These are phyloP conservation scores for Arabis alpina DNA, from an alignment of 345 rosid species.

Conservation along the genomic window DNA sequence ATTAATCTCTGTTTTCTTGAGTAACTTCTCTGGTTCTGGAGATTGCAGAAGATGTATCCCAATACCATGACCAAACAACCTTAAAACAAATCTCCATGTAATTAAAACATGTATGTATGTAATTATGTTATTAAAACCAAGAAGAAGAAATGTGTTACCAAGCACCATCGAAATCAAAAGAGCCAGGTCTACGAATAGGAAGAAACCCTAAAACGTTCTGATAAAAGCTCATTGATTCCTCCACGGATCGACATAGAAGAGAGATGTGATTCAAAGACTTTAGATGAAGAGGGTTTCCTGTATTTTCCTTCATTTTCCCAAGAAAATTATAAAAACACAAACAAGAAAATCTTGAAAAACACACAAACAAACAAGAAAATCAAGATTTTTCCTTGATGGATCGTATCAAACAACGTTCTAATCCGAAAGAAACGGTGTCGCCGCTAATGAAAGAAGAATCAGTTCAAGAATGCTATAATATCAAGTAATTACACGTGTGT, in stretches of 20 bases:
- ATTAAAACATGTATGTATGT: neutral
- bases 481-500: slow-evolving; percentile 6
- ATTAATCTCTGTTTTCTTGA: slow-evolving; percentile 66
- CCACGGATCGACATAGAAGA: slow-evolving; percentile 65
- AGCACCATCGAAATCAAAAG: slow-evolving; percentile 87
- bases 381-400: neutral
- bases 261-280: slow-evolving; percentile 87
- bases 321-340: neutral
- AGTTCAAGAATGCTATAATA: slow-evolving; percentile 6
- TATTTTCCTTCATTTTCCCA: slow-evolving; percentile 48
- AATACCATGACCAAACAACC: slow-evolving; percentile 81
- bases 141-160: slow-evolving; percentile 51
- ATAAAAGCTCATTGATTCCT: slow-evolving; percentile 72
- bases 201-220: slow-evolving; percentile 74
- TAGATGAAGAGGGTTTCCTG: slow-evolving; percentile 70
- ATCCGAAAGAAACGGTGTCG: slow-evolving; percentile 7
- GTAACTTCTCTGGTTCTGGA: slow-evolving; percentile 62
- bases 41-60: slow-evolving; percentile 83
- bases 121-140: neutral
- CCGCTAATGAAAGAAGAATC: neutral
- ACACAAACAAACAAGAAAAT: neutral
- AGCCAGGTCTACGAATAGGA: slow-evolving; percentile 80
- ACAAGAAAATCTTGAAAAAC: neutral
- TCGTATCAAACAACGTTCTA: neutral
- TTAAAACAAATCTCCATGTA: neutral